A percentile compares a stretch with the other conserved stretches of the same genome.
Conservation (phyloP, 805 yeast species). For the Groenewaldozyma salmanticensis region DNA sequence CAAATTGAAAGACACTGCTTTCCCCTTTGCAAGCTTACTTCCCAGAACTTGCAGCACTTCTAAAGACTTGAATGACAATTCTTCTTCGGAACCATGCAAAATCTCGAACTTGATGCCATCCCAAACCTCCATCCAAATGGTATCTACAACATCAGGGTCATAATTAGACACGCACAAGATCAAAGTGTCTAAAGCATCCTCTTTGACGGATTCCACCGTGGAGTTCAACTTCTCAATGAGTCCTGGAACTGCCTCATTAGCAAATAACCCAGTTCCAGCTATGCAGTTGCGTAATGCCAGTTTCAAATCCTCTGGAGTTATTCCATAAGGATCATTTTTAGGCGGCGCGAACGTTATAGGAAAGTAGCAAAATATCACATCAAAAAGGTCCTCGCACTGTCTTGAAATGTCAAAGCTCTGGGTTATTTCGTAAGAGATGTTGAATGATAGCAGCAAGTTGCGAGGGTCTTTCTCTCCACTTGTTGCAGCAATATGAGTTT, state of each 20-base stretch:
- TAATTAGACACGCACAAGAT: conserved; percentile 46
- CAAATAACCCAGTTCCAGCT: conserved; percentile 50
- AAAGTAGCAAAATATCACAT: conserved; percentile 85
- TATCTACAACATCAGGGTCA: conserved; percentile 37
- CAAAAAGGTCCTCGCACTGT: conserved; percentile 64
- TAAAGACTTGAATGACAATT: conserved; percentile 32
- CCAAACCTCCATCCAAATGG: conserved; percentile 72
- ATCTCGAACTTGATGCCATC: conserved; percentile 81
- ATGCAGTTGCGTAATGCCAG: conserved; percentile 49
- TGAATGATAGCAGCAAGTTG: conserved; percentile 65
- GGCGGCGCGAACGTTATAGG: conserved; percentile 96
- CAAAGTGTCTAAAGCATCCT: conserved; percentile 63
- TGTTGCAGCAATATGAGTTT: conserved; percentile 57
- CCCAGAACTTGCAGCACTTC: conserved; percentile 38
- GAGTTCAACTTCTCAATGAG: conserved; percentile 40
- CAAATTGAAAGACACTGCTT: conserved; percentile 25
- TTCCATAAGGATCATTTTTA: conserved; percentile 73
- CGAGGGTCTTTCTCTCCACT: conserved; percentile 92
- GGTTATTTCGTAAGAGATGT: conserved; percentile 41
- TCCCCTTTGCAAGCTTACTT: conserved; percentile 26
- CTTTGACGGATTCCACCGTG: conserved; percentile 31
- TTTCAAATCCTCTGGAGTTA: conserved; percentile 67
- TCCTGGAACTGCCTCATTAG: conserved; percentile 66
- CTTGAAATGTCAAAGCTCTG: conserved; percentile 31
- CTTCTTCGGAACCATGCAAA: conserved; percentile 63